These are phyloP conservation scores for Knoxia roxburghii DNA, from an alignment of 257 asterid species.

Conservation along the genomic window DNA sequence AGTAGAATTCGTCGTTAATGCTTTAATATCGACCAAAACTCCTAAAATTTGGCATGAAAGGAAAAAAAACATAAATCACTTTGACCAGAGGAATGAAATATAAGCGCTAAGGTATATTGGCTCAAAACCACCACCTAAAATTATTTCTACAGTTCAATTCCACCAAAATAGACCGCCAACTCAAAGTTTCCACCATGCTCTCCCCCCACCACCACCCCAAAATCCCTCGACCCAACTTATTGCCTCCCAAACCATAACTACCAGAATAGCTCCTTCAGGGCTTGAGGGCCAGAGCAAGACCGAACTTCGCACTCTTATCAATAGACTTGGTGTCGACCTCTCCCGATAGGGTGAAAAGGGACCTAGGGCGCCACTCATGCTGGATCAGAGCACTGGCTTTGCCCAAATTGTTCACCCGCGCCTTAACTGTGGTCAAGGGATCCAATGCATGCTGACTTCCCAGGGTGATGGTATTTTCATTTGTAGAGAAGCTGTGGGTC, in stretches of 20 bases:
- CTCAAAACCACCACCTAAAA: constrained; percentile 25
- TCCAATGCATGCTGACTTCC: constrained; percentile 46
- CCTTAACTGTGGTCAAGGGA: constrained; percentile 44
- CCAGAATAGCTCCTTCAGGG: constrained; percentile 20
- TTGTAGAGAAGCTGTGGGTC: constrained; percentile 36
- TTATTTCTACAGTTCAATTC: constrained; percentile 34
- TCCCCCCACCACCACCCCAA: no score
- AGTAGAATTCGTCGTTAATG: background rate
- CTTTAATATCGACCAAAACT: background rate
- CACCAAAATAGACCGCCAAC: constrained; percentile 35
- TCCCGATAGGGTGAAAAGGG: constrained; percentile 38
- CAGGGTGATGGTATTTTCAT: constrained; percentile 39
- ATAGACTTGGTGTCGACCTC: constrained; percentile 46
- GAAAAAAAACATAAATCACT: constrained; percentile 8
- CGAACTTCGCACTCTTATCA: constrained; percentile 47
- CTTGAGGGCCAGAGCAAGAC: constrained; percentile 47
- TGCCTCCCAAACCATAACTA: constrained; percentile 16
- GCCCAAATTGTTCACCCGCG: constrained; percentile 42
- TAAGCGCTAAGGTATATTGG: background rate
- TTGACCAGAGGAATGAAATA: constrained; percentile 13
- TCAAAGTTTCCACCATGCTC: no score
- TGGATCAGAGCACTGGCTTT: constrained; percentile 45
- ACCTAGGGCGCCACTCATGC: constrained; percentile 50
- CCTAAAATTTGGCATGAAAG: constrained; percentile 4
- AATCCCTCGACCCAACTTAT: constrained; percentile 11